A percentile compares a stretch with the other conserved stretches of the same genome.
Evolutionary conservation across 139 green algal species (phyloP).

Genomic region (Diplosphaera chodatii): DNA sequence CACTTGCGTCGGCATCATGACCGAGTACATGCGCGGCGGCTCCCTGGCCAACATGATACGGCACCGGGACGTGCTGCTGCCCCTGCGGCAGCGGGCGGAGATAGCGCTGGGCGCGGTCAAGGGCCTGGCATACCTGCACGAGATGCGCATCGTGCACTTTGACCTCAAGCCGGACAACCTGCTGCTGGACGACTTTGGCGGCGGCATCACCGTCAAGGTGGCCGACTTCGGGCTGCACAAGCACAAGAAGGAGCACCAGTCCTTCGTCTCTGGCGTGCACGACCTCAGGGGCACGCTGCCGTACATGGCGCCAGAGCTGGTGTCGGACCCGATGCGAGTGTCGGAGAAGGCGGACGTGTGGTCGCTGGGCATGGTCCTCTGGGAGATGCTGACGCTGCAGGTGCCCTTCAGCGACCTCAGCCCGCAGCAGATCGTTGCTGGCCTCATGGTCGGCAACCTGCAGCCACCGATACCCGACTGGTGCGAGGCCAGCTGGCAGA

Average conservation of each 20-base stretch:
- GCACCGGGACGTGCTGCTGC: conserved; percentile 24
- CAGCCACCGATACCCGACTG: conserved; percentile 51
- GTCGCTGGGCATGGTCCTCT: conserved; percentile 28
- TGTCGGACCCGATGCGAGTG: conserved; percentile 41
- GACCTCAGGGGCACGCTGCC: conserved; percentile 49
- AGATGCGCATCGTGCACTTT: conserved; percentile 86
- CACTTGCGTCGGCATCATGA: conserved; percentile 74
- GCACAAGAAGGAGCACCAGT: conserved; percentile 61
- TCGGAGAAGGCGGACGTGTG: conserved; percentile 58
- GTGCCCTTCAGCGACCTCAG: conserved; percentile 50
- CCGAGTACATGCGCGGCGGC: conserved; percentile 75
- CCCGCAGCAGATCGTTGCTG: conserved; percentile 61
- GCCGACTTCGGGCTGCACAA: conserved; percentile 84
- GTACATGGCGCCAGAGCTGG: conserved; percentile 57
- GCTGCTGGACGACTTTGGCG: conserved; percentile 57
- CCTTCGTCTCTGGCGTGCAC: conserved; percentile 38
- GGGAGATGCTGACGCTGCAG: conserved; percentile 51
- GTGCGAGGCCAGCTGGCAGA: conserved; percentile 72
- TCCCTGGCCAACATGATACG: conserved; percentile 51
- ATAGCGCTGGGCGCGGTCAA: conserved; percentile 74
- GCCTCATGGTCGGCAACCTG: conserved; percentile 54
- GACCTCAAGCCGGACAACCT: conserved; percentile 94
- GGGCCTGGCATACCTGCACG: conserved; percentile 88
- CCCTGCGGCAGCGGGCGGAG: conserved; percentile 53
- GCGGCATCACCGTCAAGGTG: conserved; percentile 37